These are phyloP conservation scores for Saccharata proteae DNA, from an alignment of 2,329 filamentous ascomycete species.

Conservation along the genomic window DNA sequence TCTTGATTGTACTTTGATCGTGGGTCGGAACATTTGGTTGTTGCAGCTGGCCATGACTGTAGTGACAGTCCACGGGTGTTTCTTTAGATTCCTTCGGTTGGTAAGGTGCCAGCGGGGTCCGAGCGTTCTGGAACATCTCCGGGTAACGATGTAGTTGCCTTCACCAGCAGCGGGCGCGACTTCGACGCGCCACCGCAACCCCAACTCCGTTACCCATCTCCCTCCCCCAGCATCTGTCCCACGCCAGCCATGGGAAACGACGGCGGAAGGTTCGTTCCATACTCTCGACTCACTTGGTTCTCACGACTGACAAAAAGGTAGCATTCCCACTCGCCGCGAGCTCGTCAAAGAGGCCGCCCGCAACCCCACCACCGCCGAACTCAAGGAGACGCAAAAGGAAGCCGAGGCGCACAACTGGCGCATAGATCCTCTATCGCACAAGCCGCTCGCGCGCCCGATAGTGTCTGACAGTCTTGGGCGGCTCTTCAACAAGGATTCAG, in stretches of 20 bases:
- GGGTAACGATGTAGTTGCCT: too few species aligned
- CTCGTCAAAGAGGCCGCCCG: conserved; percentile 89
- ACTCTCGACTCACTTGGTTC: background rate
- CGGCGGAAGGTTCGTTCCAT: conserved; percentile 53
- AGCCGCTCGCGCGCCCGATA: conserved; percentile 58
- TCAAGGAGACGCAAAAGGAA: conserved; percentile 81
- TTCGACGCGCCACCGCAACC: too few species aligned
- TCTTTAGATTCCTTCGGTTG: too few species aligned
- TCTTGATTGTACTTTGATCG: too few species aligned
- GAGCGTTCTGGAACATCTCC: too few species aligned
- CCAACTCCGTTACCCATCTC: too few species aligned
- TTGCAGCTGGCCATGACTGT: too few species aligned
- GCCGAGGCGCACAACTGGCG: conserved; percentile 78
- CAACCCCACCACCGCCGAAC: conserved; percentile 66
- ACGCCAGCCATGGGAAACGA: conserved; percentile 74
- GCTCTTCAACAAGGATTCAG: conserved; percentile 89
- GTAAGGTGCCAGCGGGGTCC: too few species aligned
- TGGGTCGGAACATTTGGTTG: too few species aligned
- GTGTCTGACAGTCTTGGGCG: conserved; percentile 77
- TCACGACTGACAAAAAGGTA: conserved; percentile 15
- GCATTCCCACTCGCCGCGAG: conserved; percentile 89
- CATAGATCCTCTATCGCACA: conserved; percentile 74
- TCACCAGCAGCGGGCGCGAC: too few species aligned
- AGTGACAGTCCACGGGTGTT: too few species aligned
- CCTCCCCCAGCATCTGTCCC: too few species aligned